Percentiles rank a stretch among this genome's conserved stretches.
phyloP scores from a whole-genome alignment of 768 basidiomycete species.

The Dioszegia hungarica region DNA sequence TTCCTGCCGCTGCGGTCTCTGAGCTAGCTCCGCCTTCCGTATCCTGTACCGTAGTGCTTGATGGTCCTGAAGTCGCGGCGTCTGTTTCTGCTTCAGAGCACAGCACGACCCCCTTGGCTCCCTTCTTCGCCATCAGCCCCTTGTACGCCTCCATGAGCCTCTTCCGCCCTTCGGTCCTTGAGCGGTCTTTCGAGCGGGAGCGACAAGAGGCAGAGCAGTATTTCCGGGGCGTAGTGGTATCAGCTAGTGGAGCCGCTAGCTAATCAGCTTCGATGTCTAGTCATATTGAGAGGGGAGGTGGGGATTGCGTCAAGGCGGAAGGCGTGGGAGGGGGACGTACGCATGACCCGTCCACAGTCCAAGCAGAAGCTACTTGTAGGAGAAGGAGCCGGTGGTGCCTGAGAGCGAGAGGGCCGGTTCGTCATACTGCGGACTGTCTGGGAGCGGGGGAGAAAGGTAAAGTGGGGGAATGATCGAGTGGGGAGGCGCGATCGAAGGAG shows the following conservation, averaged over 20 bases:
- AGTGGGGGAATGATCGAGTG: no score
- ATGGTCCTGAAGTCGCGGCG: neutral
- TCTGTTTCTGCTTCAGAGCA: slow-evolving; percentile 3
- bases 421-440: slow-evolving; percentile 1
- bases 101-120: slow-evolving; percentile 7
- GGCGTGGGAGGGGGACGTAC: slow-evolving; percentile 12
- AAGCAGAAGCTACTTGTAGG: slow-evolving; percentile 1
- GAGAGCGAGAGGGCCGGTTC: slow-evolving; percentile 1
- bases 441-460: no score
- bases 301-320: no score
- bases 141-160: neutral
- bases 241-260: slow-evolving; percentile 9
- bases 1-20: no score
- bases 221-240: slow-evolving; percentile 24
- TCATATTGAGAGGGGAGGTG: neutral
- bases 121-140: slow-evolving; percentile 2
- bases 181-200: slow-evolving; percentile 8
- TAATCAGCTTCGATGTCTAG: neutral
- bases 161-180: neutral
- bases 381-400: neutral
- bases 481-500: no score
- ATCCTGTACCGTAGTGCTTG: no score
- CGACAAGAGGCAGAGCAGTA: slow-evolving; percentile 28
- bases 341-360: slow-evolving; percentile 15
- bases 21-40: no score